Conservation (phyloP, 2,329 filamentous ascomycete genomes). For the Verticillium isaacii region DNA sequence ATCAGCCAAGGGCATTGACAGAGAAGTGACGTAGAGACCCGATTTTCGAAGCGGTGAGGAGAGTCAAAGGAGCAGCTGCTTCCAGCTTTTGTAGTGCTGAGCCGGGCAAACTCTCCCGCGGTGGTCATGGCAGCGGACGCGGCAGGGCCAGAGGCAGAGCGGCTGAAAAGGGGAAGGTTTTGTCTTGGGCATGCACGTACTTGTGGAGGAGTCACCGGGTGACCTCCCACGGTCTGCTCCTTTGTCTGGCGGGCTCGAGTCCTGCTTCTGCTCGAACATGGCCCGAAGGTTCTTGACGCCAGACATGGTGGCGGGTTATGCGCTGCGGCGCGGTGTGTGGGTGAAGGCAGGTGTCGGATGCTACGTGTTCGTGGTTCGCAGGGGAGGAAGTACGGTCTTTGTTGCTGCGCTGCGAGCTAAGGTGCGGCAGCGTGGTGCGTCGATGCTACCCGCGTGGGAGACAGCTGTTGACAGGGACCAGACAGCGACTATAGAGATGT, state of each 20-base stretch:
- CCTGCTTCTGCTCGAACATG: slow-evolving; percentile 73
- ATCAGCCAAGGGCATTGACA: not conserved
- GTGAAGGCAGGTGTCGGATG: not conserved
- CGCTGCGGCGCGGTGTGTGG: not conserved
- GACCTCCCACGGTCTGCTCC: slow-evolving; percentile 60
- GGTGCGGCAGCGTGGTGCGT: not conserved
- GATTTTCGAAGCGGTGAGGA: not conserved
- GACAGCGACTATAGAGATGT: not conserved
- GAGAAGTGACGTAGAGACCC: not conserved
- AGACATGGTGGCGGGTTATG: slow-evolving; percentile 47
- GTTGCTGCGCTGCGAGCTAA: not conserved
- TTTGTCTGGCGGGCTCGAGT: slow-evolving; percentile 49
- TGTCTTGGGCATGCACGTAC: slow-evolving; percentile 22
- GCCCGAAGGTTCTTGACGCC: slow-evolving; percentile 71
- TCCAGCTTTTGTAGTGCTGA: not conserved
- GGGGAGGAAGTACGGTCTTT: not conserved
- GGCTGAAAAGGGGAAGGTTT: not conserved
- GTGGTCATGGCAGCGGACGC: not conserved
- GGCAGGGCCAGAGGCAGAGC: not conserved
- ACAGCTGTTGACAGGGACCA: not conserved
- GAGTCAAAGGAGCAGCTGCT: not conserved
- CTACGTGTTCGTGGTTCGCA: slow-evolving; percentile 1
- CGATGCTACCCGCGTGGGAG: not conserved
- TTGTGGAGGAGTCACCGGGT: slow-evolving; percentile 42
- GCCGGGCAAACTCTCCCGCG: not conserved